These are phyloP conservation scores for Hippophae gyantsensis DNA, from an alignment of 306 rosid species.

Conservation along the genomic window DNA sequence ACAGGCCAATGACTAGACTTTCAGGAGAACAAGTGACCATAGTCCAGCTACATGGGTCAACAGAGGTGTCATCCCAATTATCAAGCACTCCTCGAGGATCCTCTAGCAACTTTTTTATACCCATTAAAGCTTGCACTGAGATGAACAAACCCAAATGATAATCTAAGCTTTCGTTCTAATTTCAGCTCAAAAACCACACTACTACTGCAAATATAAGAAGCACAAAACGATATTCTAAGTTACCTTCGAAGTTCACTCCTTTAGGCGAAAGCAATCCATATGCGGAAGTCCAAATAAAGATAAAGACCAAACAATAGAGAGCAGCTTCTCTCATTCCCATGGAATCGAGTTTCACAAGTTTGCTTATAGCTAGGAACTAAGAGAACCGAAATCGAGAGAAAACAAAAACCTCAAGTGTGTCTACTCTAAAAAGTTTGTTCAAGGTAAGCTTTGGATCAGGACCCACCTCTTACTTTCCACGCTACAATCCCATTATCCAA, in stretches of 20 bases:
- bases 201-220: conserved; percentile 3
- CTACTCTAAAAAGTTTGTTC: conserved; percentile 23
- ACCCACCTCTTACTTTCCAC: conserved; percentile 43
- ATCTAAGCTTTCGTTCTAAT: background rate
- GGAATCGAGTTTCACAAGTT: conserved; percentile 12
- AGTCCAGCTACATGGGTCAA: conserved; percentile 99
- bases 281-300: conserved; percentile 40
- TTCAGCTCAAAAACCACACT: conserved; percentile 6
- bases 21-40: conserved; percentile 97
- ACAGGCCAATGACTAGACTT: conserved; percentile 77
- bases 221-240: conserved; percentile 8
- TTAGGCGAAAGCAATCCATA: conserved; percentile 77
- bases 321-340: conserved; percentile 37
- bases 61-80: conserved; percentile 91
- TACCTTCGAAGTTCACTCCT: conserved; percentile 99
- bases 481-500: conserved; percentile 59
- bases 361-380: conserved; percentile 20
- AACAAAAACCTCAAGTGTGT: conserved; percentile 24
- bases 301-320: conserved; percentile 43
- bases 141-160: conserved; percentile 24
- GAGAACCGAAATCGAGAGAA: conserved; percentile 12
- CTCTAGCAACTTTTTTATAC: conserved; percentile 48
- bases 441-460: conserved; percentile 43
- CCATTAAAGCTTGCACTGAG: conserved; percentile 91
- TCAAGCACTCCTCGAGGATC: conserved; percentile 96